Evolutionary conservation across 1,139 yeast species (phyloP).

Genomic region (Meyerozyma carpophila): DNA sequence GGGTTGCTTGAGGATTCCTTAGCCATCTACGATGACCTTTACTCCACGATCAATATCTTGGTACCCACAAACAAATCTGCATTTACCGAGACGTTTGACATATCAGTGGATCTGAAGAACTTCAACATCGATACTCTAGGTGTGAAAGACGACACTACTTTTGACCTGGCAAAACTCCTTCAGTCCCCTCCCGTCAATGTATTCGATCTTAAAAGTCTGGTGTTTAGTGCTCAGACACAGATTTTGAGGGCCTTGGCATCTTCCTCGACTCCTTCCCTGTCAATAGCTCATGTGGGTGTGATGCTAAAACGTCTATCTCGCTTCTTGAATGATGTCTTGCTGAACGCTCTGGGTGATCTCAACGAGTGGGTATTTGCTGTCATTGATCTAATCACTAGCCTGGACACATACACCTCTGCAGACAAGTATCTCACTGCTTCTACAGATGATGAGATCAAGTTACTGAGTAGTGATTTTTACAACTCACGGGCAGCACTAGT

Average conservation of each 20-base stretch:
- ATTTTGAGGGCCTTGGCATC: slow-evolving; percentile 25
- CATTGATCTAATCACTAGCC: slow-evolving; percentile 25
- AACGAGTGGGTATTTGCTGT: slow-evolving; percentile 27
- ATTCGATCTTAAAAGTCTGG: slow-evolving; percentile 20
- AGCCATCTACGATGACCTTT: slow-evolving; percentile 33
- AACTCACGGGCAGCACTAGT: slow-evolving; percentile 45
- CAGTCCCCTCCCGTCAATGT: slow-evolving; percentile 12
- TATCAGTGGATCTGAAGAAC: slow-evolving; percentile 2
- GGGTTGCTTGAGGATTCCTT: slow-evolving; percentile 56
- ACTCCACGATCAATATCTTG: slow-evolving; percentile 9
- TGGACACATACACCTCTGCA: slow-evolving; percentile 20
- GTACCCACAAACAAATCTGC: slow-evolving; percentile 5
- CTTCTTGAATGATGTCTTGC: slow-evolving; percentile 37
- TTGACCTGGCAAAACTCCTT: not conserved
- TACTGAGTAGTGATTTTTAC: slow-evolving; percentile 24
- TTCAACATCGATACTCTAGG: not conserved
- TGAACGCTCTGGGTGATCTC: slow-evolving; percentile 12
- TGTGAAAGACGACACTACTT: not conserved
- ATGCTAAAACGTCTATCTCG: slow-evolving; percentile 26
- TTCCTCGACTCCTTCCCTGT: slow-evolving; percentile 25
- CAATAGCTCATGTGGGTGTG: slow-evolving; percentile 27
- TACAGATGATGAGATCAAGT: slow-evolving; percentile 7
- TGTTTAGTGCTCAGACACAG: slow-evolving; percentile 24
- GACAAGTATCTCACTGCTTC: slow-evolving; percentile 7
- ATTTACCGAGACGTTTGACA: slow-evolving; percentile 20